Base-by-base conservation (phyloP, 495 filamentous ascomycete genomes). In the Parathielavia hyrcaniae region DNA sequence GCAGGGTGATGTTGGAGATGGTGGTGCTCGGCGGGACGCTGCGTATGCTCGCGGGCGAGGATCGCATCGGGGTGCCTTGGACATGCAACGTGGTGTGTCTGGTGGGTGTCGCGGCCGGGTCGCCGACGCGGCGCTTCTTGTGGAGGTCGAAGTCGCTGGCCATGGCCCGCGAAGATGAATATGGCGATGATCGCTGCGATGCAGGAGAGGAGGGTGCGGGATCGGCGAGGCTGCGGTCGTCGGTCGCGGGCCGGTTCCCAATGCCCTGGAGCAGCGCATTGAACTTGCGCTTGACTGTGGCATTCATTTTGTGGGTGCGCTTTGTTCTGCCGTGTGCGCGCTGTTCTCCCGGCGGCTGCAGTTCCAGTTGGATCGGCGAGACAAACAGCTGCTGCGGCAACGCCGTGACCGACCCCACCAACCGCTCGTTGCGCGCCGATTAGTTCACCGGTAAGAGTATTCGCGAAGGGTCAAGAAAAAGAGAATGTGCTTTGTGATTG, bases 211-310 rank as follows among this genome's bases (percentile, higher is more conserved):
- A 61, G 26, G 26, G 26, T 36, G 49, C 17, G 32, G 46, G 50
- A 47, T 46, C 52, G 46, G 43, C 20, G 9, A 22, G 11, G 45
- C 39, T 48, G 50, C 57, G 16, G 45, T 45, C 59, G 59, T 60
- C 57, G 26, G 62, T 65, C 38, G 64, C 50, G 39, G 58, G 53
- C 50, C 62, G 69, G 64, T 58, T 72, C 68, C 78, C 74, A 52
- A 82, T 75, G 50, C 77, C 75, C 58, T 78, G 77, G 14, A 82
- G 63, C 16, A 82, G 73, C 58, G 78, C 72, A 64, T 82, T 80
- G 69, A 82, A 82, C 65, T 82, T 82, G 48, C 79, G 70, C 67
- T 82, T 82, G n/a, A 71, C 69, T 11, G 75, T 79, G 53, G 75
- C 67, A 66, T 81, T 81, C 79, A 81, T 82, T 55, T 43, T 63